A percentile compares a stretch with the other conserved stretches of the same genome.
phyloP scores from a whole-genome alignment of 1,284 basidiomycete species.

The Leccinum pachyderme region DNA sequence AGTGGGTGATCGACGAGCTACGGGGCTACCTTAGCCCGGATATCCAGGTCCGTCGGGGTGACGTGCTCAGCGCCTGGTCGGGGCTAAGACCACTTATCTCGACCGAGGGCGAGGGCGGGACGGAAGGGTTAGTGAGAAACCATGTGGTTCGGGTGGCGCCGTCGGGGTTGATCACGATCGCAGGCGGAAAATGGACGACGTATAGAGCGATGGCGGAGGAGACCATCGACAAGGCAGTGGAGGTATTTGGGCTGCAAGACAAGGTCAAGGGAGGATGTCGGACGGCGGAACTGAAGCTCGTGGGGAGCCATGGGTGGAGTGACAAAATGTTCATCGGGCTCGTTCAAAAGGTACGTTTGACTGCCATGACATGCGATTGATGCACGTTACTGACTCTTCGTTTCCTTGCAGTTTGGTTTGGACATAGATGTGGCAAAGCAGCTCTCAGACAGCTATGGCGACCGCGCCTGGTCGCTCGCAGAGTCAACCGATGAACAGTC shows the following conservation, averaged over 20 bases:
- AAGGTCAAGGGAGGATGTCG: conserved; percentile 66
- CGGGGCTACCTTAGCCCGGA: conserved; percentile 87
- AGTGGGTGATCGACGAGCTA: conserved; percentile 95
- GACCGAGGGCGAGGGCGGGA: conserved; percentile 61
- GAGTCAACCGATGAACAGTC: conserved; percentile 77
- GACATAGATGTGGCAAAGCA: conserved; percentile 94
- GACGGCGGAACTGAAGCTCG: conserved; percentile 79
- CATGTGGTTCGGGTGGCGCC: conserved; percentile 89
- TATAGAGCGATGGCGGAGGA: conserved; percentile 97
- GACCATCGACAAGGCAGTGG: conserved; percentile 87
- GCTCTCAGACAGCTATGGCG: conserved; percentile 91
- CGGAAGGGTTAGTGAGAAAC: conserved; percentile 89
- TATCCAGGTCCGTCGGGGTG: conserved; percentile 92
- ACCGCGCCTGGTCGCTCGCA: conserved; percentile 91
- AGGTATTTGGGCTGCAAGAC: conserved; percentile 68
- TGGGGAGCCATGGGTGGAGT: conserved; percentile 95
- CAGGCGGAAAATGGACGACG: conserved; percentile 99
- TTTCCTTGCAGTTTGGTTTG: conserved; percentile 65
- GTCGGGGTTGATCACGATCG: conserved; percentile 89
- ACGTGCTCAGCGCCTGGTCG: conserved; percentile 95
- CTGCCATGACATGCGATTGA: background rate
- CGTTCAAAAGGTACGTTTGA: conserved; percentile 71
- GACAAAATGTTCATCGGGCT: conserved; percentile 97
- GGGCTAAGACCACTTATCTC: conserved; percentile 89
- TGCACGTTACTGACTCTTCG: conserved; percentile 1